Evolutionary conservation across 129 eudicot genomes (phyloP), one percentile per base, ranked within the genome.

Genomic region (Gnaphalium uliginosum): DNA sequence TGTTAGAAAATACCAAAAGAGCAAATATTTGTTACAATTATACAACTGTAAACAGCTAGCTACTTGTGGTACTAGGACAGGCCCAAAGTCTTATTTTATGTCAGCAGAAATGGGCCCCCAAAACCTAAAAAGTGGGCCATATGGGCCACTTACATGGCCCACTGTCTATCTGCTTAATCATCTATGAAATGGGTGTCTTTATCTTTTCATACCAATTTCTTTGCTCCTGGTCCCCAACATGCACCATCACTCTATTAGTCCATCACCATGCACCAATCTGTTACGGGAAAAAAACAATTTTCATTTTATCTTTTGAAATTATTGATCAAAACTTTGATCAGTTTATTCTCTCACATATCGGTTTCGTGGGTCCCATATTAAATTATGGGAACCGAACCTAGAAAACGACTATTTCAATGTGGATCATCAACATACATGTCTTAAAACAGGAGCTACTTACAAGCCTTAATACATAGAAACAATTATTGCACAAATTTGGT

Each of bases 21-120:
- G 22, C 11, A 57, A 17, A 68, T 77, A 39, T 68, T 68, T 9
- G 81, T 65, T 69, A 5, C 51, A 50, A 19, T 64, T 79, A 29
- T 50, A 53, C 72, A 75, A 75, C 79, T 75, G 79, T 65, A 73
- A 51, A 66, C 83, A 79, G 78, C 68, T 72, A 50, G 27, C 64
- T 43, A 56, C 56, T 25, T 50, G 37, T 24, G 10, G 68, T 63
- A 63, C 68, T 62, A 46, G 43, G 60, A 71, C 22, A 65, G 78
- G 78, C 78, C 82, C 83, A 65, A 72, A 65, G 27, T 73, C 58
- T 72, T 53, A 53, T 46, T 53, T 19, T 4, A 3, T 39, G 72
- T 72, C 62, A 78, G 51, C 50, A 13, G 9, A 69, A 69, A 78
- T 78, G 70, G 81, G 70, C 81, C 76, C 69, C 76, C 63, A 69